A percentile compares a stretch with the other conserved stretches of the same genome.
Conservation (phyloP, 176 grass and related monocot genomes). For the Eremochloa ophiuroides region DNA sequence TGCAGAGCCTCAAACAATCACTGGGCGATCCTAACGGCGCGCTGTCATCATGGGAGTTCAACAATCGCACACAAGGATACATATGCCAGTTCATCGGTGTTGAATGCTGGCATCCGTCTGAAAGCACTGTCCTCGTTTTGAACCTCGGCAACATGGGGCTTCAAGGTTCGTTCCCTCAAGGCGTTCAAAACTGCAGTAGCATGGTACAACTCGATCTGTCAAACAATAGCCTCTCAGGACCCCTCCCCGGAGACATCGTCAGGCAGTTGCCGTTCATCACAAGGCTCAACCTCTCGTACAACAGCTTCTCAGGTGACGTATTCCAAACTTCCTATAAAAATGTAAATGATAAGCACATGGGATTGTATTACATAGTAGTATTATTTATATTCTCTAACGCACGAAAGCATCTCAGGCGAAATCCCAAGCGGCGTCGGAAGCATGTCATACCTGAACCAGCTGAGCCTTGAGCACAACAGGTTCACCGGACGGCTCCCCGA, state of each 20-base stretch:
- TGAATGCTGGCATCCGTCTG: slow-evolving; percentile 32
- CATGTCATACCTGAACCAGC: background rate
- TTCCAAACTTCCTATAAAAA: too few relatives aligned
- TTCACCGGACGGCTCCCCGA: slow-evolving; percentile 29
- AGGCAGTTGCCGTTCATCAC: slow-evolving; percentile 5
- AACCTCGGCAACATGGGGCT: slow-evolving; percentile 38
- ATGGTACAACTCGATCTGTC: slow-evolving; percentile 26
- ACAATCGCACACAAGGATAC: background rate
- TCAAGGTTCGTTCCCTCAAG: slow-evolving; percentile 34
- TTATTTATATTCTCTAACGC: too few relatives aligned
- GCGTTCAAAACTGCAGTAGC: slow-evolving; percentile 29
- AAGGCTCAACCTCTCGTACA: slow-evolving; percentile 35
- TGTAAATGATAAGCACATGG: too few relatives aligned
- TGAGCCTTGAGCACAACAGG: slow-evolving; percentile 38
- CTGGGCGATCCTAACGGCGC: slow-evolving; percentile 14
- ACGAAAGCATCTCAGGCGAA: background rate
- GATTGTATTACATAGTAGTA: too few relatives aligned
- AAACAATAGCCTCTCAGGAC: slow-evolving; percentile 25
- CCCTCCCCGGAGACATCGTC: slow-evolving; percentile 16
- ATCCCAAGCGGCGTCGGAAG: slow-evolving; percentile 23
- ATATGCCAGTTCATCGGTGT: slow-evolving; percentile 31
- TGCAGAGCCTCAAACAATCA: slow-evolving; percentile 14
- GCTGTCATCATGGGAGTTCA: slow-evolving; percentile 37
- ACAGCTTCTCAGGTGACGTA: slow-evolving; percentile 34
- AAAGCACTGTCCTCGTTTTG: slow-evolving; percentile 31